These are phyloP conservation scores for Colletotrichum sp. DNA, from an alignment of 2,329 filamentous ascomycete species.

Conservation along the genomic window DNA sequence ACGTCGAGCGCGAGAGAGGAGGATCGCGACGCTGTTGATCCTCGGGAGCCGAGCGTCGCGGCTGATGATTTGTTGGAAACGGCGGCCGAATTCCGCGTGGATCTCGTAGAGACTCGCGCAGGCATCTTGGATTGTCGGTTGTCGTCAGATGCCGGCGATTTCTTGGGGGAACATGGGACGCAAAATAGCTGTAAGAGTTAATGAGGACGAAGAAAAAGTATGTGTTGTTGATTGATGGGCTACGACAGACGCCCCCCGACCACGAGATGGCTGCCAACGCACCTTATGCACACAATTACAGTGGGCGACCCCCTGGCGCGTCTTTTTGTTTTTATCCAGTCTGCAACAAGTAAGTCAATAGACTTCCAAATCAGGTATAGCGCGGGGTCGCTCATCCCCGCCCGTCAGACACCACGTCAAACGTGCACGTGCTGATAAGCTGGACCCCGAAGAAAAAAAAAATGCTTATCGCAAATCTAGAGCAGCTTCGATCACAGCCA, in stretches of 20 bases:
- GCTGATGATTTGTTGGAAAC: constrained; percentile 44
- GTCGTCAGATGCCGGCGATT: neutral
- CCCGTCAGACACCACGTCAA: neutral
- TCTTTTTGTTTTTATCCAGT: constrained; percentile 22
- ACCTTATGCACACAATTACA: constrained; percentile 10
- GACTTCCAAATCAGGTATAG: constrained; percentile 18
- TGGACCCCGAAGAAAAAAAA: constrained; percentile 9
- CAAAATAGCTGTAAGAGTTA: neutral
- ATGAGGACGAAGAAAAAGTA: constrained; percentile 3
- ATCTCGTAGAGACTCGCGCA: constrained; percentile 50
- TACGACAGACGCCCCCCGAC: neutral
- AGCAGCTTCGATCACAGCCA: neutral
- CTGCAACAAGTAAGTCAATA: constrained; percentile 20
- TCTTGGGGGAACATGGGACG: neutral
- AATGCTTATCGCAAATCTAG: constrained; percentile 16
- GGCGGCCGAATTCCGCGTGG: constrained; percentile 49
- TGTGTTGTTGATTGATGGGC: constrained; percentile 8
- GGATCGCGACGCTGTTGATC: constrained; percentile 51
- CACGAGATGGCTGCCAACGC: neutral
- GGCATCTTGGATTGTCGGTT: constrained; percentile 46
- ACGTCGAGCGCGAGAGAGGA: constrained; percentile 53
- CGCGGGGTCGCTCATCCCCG: constrained; percentile 20
- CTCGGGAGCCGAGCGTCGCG: constrained; percentile 41
- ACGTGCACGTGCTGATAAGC: constrained; percentile 22
- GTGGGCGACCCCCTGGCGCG: constrained; percentile 17